Base-by-base conservation (phyloP, 192 early-diverging fungal species). In the Backusella sp. region DNA sequence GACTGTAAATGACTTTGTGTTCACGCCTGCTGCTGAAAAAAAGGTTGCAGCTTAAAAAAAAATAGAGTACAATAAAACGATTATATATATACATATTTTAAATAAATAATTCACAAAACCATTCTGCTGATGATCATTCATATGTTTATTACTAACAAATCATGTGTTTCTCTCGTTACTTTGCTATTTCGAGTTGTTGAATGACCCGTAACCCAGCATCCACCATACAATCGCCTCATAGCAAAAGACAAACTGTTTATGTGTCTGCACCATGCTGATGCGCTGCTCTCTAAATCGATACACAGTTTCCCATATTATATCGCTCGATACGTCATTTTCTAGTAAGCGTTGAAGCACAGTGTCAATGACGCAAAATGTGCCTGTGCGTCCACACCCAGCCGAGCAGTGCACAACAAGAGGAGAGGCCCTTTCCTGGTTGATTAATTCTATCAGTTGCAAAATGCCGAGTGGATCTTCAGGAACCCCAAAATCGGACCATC, bases 211-310 rank as follows among this genome's bases (percentile, higher is more conserved):
- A 19, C 76, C 69, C 11, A 80, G 36, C 44, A 83, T 17, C 52
- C 78, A 81, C 91, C 91, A 93, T 42, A 80, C 79, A 68, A 93
- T 84, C 3, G 92, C 90, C 75, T 96, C 93, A 79, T 96, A 94
- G 78, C 93, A 94, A 78, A 94, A 95, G 26, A 87, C 91, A 83
- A 91, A 96, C 86, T 96, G 95, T 68, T 84, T 77, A 37, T 92
- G 74, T 1, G 92, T 92, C 83, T 96, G 95, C 21, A 96, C 95
- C 90, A 94, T 92, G 28, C 86, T 84, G 17, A 96, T 79, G 17
- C 95, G 90, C 76, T 95, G 94, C 76, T 91, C 88, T 73, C 95
- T 84, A 77, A 96, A 90, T 32, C 84, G 85, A 36, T 84, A 81
- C 66, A 95, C 88, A 0, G 88, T 78, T 37, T 86, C 82, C 59